Evolutionary conservation across 2,329 filamentous ascomycete species (phyloP), one percentile per base, ranked within the genome.

Genomic region (Xylaria multiplex): DNA sequence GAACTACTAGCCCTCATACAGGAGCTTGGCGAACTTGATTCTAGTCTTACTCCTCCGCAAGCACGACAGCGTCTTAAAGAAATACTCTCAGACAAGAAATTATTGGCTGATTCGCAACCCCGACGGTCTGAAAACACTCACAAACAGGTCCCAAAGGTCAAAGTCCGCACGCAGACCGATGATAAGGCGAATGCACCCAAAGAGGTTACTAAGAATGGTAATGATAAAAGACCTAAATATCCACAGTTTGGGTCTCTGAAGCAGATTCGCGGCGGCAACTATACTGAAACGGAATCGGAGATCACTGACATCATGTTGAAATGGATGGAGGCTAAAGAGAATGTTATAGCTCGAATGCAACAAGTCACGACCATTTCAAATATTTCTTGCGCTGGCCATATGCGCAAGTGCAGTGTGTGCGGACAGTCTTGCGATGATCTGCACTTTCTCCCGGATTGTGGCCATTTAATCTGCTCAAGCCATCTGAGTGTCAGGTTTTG

Each of bases 381-480:
- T 37, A 22, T 73, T 13, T 45, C 59, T 14, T 32, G 54, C 11
- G 2, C 1, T 0, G 19, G 35, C 1, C n/a, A 19, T 3, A 1
- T 48, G 2, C 32, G 49, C 14, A n/a, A 35, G 37, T 72, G 71
- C 32, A 53, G 69, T 60, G 59, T 43, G 7, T 75, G 74, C 45
- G 60, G 43, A 3, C 13, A 22, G 45, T 6, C 13, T 3, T 55
- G 49, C 16, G 13, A 61, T 0, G 57, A 64, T 2, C 53, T 74
- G 4, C 64, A 59, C 3, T 57, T 77, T 11, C 67, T 77, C 27
- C 64, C 66, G 13, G 67, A 72, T n/a, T 77, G 76, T 58, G 76
- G 76, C 6, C 76, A 77, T 53, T 55, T 76, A 1, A 53, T 77
- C 11, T 77, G 76, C 62, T 40, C 46, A 2, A 40, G 61, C 2